These are phyloP conservation scores for Nicotiana sylvestris DNA, from an alignment of 257 asterid species.

Conservation along the genomic window DNA sequence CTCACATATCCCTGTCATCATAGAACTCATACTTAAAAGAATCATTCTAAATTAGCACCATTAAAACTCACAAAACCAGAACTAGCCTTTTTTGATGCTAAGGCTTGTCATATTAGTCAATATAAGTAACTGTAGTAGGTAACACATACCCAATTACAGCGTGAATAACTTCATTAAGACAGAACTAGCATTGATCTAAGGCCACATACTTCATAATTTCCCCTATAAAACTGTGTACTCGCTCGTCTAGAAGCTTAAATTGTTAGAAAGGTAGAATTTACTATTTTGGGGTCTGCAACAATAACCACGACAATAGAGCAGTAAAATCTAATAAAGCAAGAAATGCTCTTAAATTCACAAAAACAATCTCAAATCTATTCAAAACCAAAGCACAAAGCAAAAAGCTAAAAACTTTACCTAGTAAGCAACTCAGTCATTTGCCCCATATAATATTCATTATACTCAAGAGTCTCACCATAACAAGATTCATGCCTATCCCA, in stretches of 20 bases:
- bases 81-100: neutral
- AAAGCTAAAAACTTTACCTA: constrained; percentile 38
- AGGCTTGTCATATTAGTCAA: neutral
- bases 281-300: neutral
- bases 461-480: constrained; percentile 73
- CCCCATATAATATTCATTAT: constrained; percentile 80
- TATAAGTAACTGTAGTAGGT: neutral
- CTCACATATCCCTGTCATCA: neutral
- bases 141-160: neutral
- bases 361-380: neutral
- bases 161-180: neutral
- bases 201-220: neutral
- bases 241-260: neutral
- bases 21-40: neutral
- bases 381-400: neutral
- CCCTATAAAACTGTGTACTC: neutral
- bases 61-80: neutral
- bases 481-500: constrained; percentile 90
- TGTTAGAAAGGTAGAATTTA: neutral
- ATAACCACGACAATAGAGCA: neutral
- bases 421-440: constrained; percentile 96
- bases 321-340: neutral
- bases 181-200: neutral
- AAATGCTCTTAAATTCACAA: neutral
- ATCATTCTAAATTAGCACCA: neutral